Percentiles rank a stretch among this genome's conserved stretches.
Evolutionary conservation across 306 rosid species (phyloP).

Genomic region (Cicer yamashitae): DNA sequence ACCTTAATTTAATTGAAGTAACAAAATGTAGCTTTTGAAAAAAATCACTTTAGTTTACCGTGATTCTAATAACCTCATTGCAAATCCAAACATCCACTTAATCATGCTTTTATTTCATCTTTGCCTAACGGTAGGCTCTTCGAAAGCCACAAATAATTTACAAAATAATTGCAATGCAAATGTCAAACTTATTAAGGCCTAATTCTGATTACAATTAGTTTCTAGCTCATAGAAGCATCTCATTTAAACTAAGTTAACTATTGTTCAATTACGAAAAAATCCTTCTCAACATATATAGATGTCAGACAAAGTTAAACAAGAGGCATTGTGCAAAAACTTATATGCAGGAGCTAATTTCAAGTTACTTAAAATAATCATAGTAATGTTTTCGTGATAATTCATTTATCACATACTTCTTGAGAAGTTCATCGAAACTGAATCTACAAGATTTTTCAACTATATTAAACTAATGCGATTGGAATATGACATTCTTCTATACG

Average conservation of each 20-base stretch:
- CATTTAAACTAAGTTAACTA: neutral
- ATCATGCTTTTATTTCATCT: constrained; percentile 11
- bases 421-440: neutral
- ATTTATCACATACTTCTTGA: neutral
- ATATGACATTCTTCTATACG: neutral
- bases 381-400: neutral
- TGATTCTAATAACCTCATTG: too few species aligned
- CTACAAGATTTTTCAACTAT: neutral
- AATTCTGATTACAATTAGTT: neutral
- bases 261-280: neutral
- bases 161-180: constrained; percentile 11
- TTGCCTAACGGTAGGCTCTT: neutral
- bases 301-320: neutral
- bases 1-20: too few species aligned
- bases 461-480: neutral
- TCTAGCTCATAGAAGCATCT: neutral
- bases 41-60: too few species aligned
- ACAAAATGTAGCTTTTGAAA: too few species aligned
- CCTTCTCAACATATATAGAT: neutral
- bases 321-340: neutral
- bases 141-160: constrained; percentile 10
- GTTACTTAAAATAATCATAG: neutral
- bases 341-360: neutral
- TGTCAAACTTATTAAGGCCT: neutral
- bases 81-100: neutral